These are phyloP conservation scores for barley (Hordeum vulgare) DNA, from an alignment of 176 grass and related monocot genomes.

Conservation along the genomic window MorexV3_pseudomolecules_assembly NC_058518.1:141264341-141264840, in stretches of 20 bases:
- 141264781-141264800: slow-evolving; percentile 47
- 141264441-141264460: slow-evolving; percentile 55
- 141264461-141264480: not conserved
- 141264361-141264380: slow-evolving; percentile 73
- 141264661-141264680: not conserved
- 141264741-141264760: slow-evolving; percentile 51
- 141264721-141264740: slow-evolving; percentile 23
- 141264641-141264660: slow-evolving; percentile 7
- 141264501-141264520: not conserved
- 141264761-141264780: slow-evolving; percentile 77
- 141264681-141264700: not conserved
- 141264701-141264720: slow-evolving; percentile 26
- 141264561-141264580: slow-evolving; percentile 66
- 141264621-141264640: slow-evolving; percentile 47
- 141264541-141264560: slow-evolving; percentile 57
- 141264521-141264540: not conserved
- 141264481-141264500: slow-evolving; percentile 14
- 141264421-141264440: slow-evolving; percentile 57
- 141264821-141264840: slow-evolving; percentile 62
- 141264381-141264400: slow-evolving; percentile 66
- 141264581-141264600: slow-evolving; percentile 46
- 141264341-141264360: slow-evolving; percentile 36
- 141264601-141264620: slow-evolving; percentile 62
- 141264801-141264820: slow-evolving; percentile 37
- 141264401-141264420: slow-evolving; percentile 45